Base-by-base conservation (phyloP, 2,329 filamentous ascomycete genomes). In the Fusarium longipes region DNA sequence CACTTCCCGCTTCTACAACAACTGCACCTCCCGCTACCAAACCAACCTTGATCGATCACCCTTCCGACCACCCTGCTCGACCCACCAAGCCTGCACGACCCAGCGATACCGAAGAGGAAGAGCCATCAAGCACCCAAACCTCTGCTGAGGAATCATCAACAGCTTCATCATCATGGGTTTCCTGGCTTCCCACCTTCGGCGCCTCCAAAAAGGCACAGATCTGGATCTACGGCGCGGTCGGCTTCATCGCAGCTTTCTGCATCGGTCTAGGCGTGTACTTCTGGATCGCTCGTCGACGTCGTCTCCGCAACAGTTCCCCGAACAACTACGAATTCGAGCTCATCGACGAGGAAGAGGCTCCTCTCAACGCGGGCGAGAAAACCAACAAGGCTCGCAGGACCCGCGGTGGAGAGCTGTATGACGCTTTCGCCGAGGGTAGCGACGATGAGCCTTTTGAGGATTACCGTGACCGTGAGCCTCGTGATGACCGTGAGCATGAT, bases 251-350 rank as follows among this genome's bases (percentile, higher is more conserved):
- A 14, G 82, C 91, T 48, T 99, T 99, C 83, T 94, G 94, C 77
- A 80, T 83, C 56, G 92, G 90, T 5, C 85, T 99, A 1, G 92
- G 89, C n/a, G 83, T 89, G 40, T 97, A 95, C 82, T 87, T 97
- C 71, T 93, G 87, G 78, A 82, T 95, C 57, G 91, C 93, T 40
- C 89, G 93, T 27, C 89, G 92, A 57, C 91, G 90, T 76, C 89
- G 91, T 38, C 85, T 93, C 25, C 88, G 88, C 70, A 93, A 92
- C 78, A 88, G 88, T 77, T 85, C 89, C 5, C 88, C 92, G 48
- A 92, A 95, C 73, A 90, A 91, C 76, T 98, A 97, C 78, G 95
- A 97, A 72, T 99, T 99, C 71, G 94, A 97, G 79, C 90, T 97
- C 65, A 85, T 99, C 45, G 91, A 96, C 72, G 91, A 94, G 56